A percentile compares a stretch with the other conserved stretches of the same genome.
Evolutionary conservation across 2,329 filamentous ascomycete species (phyloP).

Genomic region (Ophiosphaerella narmari): DNA sequence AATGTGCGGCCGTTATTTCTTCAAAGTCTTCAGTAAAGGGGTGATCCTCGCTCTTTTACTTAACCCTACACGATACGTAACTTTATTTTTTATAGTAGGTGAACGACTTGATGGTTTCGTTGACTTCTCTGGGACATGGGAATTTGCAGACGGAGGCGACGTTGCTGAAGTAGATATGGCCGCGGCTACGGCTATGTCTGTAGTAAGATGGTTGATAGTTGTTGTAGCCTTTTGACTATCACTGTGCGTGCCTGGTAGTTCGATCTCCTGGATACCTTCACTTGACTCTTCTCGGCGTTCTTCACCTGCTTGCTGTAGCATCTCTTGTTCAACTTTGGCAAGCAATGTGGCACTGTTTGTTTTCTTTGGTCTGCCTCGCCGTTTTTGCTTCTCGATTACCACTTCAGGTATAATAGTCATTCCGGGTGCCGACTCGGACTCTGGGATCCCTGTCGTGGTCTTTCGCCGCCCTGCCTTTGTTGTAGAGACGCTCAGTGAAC

Average conservation of each 20-base stretch:
- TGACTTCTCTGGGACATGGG: slow-evolving; percentile 22
- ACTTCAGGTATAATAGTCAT: not conserved
- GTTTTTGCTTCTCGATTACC: slow-evolving; percentile 29
- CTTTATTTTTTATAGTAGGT: slow-evolving; percentile 44
- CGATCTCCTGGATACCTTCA: not conserved
- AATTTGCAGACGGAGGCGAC: not conserved
- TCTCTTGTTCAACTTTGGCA: slow-evolving; percentile 4
- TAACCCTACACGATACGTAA: slow-evolving; percentile 54
- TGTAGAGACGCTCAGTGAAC: not conserved
- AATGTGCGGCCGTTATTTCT: slow-evolving; percentile 41
- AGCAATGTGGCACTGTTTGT: slow-evolving; percentile 4
- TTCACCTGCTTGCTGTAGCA: not conserved
- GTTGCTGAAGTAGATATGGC: no score
- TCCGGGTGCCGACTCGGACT: slow-evolving; percentile 1
- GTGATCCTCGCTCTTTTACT: slow-evolving; percentile 55
- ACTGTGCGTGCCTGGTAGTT: not conserved
- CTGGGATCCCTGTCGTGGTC: slow-evolving; percentile 19
- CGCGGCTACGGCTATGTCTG: no score
- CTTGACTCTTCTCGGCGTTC: not conserved
- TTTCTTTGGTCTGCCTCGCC: slow-evolving; percentile 41
- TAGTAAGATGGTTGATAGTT: no score
- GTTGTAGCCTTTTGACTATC: not conserved
- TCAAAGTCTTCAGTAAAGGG: slow-evolving; percentile 53
- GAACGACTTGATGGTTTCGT: slow-evolving; percentile 23
- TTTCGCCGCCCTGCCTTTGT: slow-evolving; percentile 31